A percentile compares a stretch with the other conserved stretches of the same genome.
These are phyloP conservation scores for Patellaria atrata DNA, from an alignment of 495 filamentous ascomycete genomes.

Conservation along the genomic window DNA sequence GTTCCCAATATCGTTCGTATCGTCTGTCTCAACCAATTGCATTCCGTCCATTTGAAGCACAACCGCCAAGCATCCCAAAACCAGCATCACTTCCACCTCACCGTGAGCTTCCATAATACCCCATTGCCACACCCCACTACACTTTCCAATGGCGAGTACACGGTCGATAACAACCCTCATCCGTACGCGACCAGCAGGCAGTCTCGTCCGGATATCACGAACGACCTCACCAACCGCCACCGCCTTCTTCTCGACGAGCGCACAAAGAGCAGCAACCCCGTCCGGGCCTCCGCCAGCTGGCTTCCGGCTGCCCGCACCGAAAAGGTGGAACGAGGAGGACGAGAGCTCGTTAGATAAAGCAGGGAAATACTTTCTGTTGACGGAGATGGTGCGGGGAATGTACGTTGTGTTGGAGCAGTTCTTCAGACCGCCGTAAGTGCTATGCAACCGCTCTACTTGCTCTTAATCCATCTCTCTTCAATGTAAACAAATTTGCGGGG, in stretches of 20 bases:
- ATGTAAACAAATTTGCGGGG: slow-evolving; percentile 2
- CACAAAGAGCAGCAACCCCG: slow-evolving; percentile 48
- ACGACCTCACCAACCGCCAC: slow-evolving; percentile 30
- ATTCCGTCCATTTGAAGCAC: too few relatives aligned
- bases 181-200: slow-evolving; percentile 14
- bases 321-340: slow-evolving; percentile 54
- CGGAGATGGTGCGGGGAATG: slow-evolving; percentile 94
- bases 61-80: too few relatives aligned
- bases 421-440: slow-evolving; percentile 87
- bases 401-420: slow-evolving; percentile 95
- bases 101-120: slow-evolving; percentile 1
- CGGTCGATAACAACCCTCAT: slow-evolving; percentile 24
- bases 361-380: slow-evolving; percentile 84
- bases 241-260: slow-evolving; percentile 51
- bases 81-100: too few relatives aligned
- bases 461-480: background rate
- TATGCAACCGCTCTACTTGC: too few relatives aligned
- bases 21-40: too few relatives aligned
- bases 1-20: too few relatives aligned
- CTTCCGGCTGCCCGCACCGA: slow-evolving; percentile 56
- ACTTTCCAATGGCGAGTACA: slow-evolving; percentile 19
- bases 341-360: slow-evolving; percentile 66
- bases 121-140: slow-evolving; percentile 3
- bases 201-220: slow-evolving; percentile 11
- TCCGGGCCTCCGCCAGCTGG: slow-evolving; percentile 58